A percentile compares a stretch with the other conserved stretches of the same genome.
Evolutionary conservation across 352 stramenopile species (phyloP).

Genomic region (Phytophthora pseudosyringae): DNA sequence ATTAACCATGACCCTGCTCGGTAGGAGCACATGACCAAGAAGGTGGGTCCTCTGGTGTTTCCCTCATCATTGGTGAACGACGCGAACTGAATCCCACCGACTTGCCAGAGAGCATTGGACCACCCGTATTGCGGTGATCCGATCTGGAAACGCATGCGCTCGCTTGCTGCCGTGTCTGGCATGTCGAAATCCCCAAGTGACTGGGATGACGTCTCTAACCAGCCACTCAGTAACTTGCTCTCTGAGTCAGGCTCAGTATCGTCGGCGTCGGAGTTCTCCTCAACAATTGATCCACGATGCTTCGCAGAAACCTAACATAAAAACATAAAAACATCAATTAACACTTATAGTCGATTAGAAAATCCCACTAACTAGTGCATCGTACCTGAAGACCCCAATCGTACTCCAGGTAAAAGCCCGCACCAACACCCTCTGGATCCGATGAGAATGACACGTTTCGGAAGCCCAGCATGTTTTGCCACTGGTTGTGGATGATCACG

Average conservation of each 20-base stretch:
- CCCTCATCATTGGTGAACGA: slow-evolving; percentile 44
- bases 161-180: slow-evolving; percentile 6
- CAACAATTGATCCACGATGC: slow-evolving; percentile 6
- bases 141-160: slow-evolving; percentile 70
- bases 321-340: slow-evolving; percentile 1
- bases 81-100: slow-evolving; percentile 85
- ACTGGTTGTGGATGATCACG: slow-evolving; percentile 73
- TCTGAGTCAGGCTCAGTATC: slow-evolving; percentile 9
- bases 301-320: slow-evolving; percentile 22
- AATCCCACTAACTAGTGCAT: not conserved
- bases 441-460: slow-evolving; percentile 51
- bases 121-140: slow-evolving; percentile 64
- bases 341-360: not conserved
- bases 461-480: slow-evolving; percentile 56
- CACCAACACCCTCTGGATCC: slow-evolving; percentile 59
- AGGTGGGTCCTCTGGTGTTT: slow-evolving; percentile 37
- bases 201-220: slow-evolving; percentile 43
- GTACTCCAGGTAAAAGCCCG: slow-evolving; percentile 72
- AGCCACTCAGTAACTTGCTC: slow-evolving; percentile 33
- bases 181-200: slow-evolving; percentile 3
- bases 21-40: slow-evolving; percentile 75
- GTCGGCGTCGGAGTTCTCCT: slow-evolving; percentile 2
- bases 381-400: slow-evolving; percentile 62
- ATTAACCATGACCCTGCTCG: slow-evolving; percentile 78
- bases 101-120: slow-evolving; percentile 85